These are phyloP conservation scores for Alternaria tenuissima DNA, from an alignment of 2,329 filamentous ascomycete species.

Conservation along the genomic window DNA sequence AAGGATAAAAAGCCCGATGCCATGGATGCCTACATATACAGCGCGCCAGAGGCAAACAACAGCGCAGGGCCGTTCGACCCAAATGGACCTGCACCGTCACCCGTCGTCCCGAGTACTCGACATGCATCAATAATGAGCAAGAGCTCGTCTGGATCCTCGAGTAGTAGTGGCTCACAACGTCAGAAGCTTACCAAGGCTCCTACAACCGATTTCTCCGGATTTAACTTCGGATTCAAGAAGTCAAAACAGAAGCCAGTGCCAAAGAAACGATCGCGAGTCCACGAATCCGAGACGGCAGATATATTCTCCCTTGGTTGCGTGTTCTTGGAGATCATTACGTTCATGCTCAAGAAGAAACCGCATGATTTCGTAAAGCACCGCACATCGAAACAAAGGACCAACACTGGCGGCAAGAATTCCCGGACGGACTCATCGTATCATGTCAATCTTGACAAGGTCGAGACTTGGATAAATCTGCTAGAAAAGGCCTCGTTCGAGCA, in stretches of 20 bases:
- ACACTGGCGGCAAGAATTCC: constrained; percentile 57
- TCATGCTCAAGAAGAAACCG: constrained; percentile 72
- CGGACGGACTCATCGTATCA: constrained; percentile 76
- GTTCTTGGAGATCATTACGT: constrained; percentile 74
- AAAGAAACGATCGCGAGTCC: constrained; percentile 36
- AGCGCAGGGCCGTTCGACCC: constrained; percentile 34
- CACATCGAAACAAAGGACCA: constrained; percentile 68
- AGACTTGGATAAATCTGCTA: constrained; percentile 71
- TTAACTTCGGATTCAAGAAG: constrained; percentile 49
- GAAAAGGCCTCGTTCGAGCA: constrained; percentile 63
- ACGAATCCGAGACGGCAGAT: constrained; percentile 63
- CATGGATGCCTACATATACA: constrained; percentile 76
- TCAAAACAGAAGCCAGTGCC: constrained; percentile 41
- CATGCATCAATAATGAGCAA: constrained; percentile 47
- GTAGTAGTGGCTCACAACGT: constrained; percentile 42
- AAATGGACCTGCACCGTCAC: constrained; percentile 17
- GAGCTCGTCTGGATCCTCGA: constrained; percentile 47
- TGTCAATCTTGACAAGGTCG: constrained; percentile 72
- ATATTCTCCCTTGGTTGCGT: constrained; percentile 78
- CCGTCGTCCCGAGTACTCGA: constrained; percentile 28
- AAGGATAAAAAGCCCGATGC: constrained; percentile 65
- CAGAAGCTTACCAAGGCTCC: constrained; percentile 47
- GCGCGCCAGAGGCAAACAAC: constrained; percentile 68
- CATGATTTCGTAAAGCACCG: constrained; percentile 73
- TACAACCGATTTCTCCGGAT: constrained; percentile 45